A percentile compares a stretch with the other conserved stretches of the same genome.
These are phyloP conservation scores for Martensiomyces pterosporus DNA, from an alignment of 192 early-diverging fungal species.

Conservation along the genomic window DNA sequence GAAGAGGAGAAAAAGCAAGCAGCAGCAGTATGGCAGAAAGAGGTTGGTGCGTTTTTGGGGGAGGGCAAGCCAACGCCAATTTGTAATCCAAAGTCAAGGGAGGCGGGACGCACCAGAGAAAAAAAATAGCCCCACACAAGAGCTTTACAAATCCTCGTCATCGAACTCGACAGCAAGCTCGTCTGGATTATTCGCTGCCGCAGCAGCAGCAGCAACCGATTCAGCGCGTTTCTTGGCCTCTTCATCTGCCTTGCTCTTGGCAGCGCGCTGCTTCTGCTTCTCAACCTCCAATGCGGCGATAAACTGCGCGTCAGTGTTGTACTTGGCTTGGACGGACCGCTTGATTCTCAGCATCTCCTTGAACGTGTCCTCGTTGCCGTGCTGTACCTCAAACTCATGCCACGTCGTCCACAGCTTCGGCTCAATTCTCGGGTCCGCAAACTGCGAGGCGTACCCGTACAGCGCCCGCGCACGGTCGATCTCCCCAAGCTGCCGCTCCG, in stretches of 20 bases:
- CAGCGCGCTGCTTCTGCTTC: neutral
- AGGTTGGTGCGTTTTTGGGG: no score
- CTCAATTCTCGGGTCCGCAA: slow-evolving; percentile 78
- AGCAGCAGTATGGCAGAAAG: no score
- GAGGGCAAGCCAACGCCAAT: no score
- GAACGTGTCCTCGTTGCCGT: slow-evolving; percentile 97
- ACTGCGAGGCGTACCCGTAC: slow-evolving; percentile 79
- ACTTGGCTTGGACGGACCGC: slow-evolving; percentile 80
- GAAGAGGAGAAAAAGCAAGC: no score
- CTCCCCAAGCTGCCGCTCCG: slow-evolving; percentile 90
- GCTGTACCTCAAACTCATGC: slow-evolving; percentile 96
- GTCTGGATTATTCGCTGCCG: slow-evolving; percentile 10
- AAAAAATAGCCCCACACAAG: neutral
- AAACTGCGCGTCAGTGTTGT: slow-evolving; percentile 70
- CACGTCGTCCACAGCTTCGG: slow-evolving; percentile 81
- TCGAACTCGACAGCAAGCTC: slow-evolving; percentile 29
- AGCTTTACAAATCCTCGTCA: slow-evolving; percentile 18
- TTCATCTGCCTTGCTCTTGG: neutral
- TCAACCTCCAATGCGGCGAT: slow-evolving; percentile 47
- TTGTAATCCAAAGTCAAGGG: neutral
- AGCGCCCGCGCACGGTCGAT: slow-evolving; percentile 91
- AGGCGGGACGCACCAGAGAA: neutral
- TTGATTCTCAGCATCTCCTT: slow-evolving; percentile 97
- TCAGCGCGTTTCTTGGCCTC: neutral
- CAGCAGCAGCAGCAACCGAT: neutral